Evolutionary conservation across 129 eudicot genomes (phyloP).

Genomic region (Saposhnikovia divaricata): DNA sequence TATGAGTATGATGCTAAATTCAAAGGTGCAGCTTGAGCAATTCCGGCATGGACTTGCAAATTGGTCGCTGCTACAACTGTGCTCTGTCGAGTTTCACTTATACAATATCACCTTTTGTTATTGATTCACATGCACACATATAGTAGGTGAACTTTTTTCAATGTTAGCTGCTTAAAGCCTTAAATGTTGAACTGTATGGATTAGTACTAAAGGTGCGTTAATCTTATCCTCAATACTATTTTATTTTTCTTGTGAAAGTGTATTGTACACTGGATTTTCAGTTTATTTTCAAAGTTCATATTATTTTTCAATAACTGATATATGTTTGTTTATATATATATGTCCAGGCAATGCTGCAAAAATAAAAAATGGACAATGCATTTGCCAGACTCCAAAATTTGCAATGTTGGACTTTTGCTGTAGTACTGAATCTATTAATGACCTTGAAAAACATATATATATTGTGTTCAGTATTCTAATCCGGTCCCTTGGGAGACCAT

Average conservation of each 20-base stretch:
- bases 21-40: constrained; percentile 47
- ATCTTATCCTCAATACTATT: background rate
- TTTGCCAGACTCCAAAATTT: background rate
- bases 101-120: background rate
- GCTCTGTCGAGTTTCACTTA: background rate
- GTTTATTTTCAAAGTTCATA: background rate
- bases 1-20: constrained; percentile 89
- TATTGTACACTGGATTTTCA: background rate
- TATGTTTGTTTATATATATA: background rate
- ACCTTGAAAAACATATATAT: background rate
- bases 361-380: background rate
- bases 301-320: background rate
- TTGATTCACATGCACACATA: background rate
- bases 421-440: background rate
- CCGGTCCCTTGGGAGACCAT: background rate
- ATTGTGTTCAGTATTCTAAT: background rate
- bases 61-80: background rate
- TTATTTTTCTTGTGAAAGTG: background rate
- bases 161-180: background rate
- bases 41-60: background rate
- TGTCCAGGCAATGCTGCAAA: constrained; percentile 5
- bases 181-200: background rate
- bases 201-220: background rate
- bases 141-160: background rate
- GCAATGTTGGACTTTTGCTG: background rate